Conservation (phyloP, 2,329 filamentous ascomycete species). For the Chaetomiaceae sp. region DNA sequence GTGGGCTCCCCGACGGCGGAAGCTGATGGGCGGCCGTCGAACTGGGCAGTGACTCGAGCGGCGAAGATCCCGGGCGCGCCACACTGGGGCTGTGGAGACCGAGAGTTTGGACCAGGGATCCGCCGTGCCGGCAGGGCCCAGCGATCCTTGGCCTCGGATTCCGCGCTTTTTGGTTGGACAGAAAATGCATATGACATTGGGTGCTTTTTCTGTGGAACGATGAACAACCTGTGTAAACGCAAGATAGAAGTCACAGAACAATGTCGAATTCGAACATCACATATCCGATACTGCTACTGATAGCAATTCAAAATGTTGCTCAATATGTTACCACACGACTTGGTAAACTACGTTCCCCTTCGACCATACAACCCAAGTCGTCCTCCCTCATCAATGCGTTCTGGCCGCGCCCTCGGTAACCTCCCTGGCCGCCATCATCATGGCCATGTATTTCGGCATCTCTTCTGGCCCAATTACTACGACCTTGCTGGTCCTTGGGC, state of each 20-base stretch:
- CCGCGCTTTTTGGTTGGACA: background rate
- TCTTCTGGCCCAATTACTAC: constrained; percentile 1
- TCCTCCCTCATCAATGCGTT: background rate
- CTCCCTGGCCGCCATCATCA: background rate
- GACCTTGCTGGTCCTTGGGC: constrained; percentile 5
- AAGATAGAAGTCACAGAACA: no score
- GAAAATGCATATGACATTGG: background rate
- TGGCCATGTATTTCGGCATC: constrained; percentile 11
- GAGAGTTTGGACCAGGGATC: background rate
- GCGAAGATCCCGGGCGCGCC: constrained; percentile 22
- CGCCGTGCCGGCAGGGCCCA: background rate
- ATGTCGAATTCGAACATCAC: no score
- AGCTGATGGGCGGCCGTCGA: constrained; percentile 32
- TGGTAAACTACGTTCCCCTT: no score
- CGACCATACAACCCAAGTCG: background rate
- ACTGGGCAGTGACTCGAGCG: constrained; percentile 33
- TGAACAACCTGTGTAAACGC: no score
- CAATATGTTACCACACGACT: no score
- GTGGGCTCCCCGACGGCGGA: constrained; percentile 23
- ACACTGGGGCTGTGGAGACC: constrained; percentile 21
- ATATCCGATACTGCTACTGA: background rate
- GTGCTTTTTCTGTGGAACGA: constrained; percentile 3
- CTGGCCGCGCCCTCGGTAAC: background rate
- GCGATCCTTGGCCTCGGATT: no score
- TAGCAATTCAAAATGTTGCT: no score